Evolutionary conservation across 768 basidiomycete species (phyloP).

Genomic region (Tricholoma saponaceum): DNA sequence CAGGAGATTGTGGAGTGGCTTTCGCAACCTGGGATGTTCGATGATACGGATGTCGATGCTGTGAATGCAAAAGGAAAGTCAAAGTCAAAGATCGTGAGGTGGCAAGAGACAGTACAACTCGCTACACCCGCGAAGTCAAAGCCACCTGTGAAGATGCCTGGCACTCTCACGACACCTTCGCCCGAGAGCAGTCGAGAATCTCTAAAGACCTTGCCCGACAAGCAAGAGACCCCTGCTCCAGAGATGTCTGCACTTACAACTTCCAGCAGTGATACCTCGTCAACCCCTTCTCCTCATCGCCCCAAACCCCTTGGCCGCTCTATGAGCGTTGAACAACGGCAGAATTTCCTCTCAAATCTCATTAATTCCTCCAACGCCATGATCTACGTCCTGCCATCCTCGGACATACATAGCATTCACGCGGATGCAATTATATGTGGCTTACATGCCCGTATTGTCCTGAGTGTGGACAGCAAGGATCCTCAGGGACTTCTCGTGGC

Average conservation of each 20-base stretch:
- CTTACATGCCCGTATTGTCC: conserved; percentile 39
- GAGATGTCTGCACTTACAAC: background rate
- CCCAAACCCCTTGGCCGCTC: conserved; percentile 35
- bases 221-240: conserved; percentile 11
- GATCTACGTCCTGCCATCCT: conserved; percentile 43
- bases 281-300: conserved; percentile 6
- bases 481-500: conserved; percentile 46
- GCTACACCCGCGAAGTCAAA: conserved; percentile 19
- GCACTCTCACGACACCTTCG: conserved; percentile 49
- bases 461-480: conserved; percentile 28
- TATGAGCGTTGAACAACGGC: conserved; percentile 51
- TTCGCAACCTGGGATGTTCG: conserved; percentile 39
- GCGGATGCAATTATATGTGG: conserved; percentile 38
- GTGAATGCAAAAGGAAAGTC: conserved; percentile 19
- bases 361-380: conserved; percentile 39
- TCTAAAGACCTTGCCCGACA: background rate
- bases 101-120: conserved; percentile 26
- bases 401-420: conserved; percentile 38
- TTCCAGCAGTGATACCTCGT: conserved; percentile 5
- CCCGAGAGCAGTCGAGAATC: conserved; percentile 34
- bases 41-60: conserved; percentile 25
- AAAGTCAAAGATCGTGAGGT: conserved; percentile 30
- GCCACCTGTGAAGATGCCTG: conserved; percentile 41
- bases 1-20: conserved; percentile 44
- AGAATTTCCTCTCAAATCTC: conserved; percentile 45